A percentile compares a stretch with the other conserved stretches of the same genome.
Conservation (phyloP, 208 protist species). For the Acanthamoeba quina region DNA sequence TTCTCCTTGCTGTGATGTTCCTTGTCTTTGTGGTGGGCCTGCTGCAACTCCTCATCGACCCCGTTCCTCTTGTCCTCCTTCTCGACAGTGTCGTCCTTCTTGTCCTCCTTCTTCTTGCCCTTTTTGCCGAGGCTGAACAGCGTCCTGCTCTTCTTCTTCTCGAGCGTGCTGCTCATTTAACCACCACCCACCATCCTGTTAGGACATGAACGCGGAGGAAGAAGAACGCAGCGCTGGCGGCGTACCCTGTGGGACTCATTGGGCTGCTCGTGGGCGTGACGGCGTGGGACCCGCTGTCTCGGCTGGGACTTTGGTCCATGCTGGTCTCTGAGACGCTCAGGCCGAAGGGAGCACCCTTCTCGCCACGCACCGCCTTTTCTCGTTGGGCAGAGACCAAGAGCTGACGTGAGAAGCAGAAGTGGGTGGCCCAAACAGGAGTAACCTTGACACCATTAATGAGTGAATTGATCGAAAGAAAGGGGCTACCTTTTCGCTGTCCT, state of each 20-base stretch:
- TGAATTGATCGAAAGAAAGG: background rate
- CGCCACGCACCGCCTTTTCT: background rate
- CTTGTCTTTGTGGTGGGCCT: background rate
- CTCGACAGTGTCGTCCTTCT: background rate
- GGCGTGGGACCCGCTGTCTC: background rate
- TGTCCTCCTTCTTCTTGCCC: background rate
- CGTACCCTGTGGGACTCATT: background rate
- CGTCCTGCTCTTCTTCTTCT: background rate
- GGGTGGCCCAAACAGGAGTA: background rate
- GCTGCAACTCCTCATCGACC: background rate
- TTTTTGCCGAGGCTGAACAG: background rate
- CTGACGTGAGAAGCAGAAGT: background rate
- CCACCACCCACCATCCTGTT: background rate
- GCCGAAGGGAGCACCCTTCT: background rate
- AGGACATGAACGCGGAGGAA: background rate
- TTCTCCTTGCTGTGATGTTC: background rate
- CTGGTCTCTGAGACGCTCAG: background rate
- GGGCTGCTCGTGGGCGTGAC: background rate
- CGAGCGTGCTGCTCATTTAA: background rate
- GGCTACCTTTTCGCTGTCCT: background rate
- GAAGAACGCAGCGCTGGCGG: background rate
- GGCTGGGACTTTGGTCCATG: background rate
- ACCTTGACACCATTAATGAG: background rate
- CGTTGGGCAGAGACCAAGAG: background rate
- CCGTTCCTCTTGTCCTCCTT: constrained; percentile 28